A percentile compares a stretch with the other conserved stretches of the same genome.
Evolutionary conservation across 306 rosid species (phyloP).

Genomic region (Vigna angularis): DNA sequence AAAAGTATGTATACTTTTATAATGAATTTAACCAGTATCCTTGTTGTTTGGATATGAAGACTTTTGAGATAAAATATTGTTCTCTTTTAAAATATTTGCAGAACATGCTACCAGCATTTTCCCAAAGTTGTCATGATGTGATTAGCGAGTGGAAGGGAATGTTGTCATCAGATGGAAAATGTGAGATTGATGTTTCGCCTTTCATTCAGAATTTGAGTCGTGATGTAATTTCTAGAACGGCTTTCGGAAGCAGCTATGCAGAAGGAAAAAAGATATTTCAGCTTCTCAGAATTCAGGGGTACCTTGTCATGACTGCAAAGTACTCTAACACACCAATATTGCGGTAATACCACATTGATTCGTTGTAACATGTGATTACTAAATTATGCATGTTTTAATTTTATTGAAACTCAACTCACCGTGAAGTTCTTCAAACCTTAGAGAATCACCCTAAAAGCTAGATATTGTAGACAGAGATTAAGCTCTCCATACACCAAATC

Average conservation of each 20-base stretch:
- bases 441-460: too few species aligned
- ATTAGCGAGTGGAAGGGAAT: conserved; percentile 45
- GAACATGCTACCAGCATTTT: conserved; percentile 42
- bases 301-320: not conserved
- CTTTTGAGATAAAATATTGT: too few species aligned
- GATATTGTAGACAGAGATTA: too few species aligned
- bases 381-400: not conserved
- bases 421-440: not conserved
- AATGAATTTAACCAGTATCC: too few species aligned
- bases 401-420: not conserved
- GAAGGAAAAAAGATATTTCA: conserved; percentile 53
- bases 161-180: conserved; percentile 39
- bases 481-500: too few species aligned
- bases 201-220: conserved; percentile 26
- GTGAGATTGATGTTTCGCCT: conserved; percentile 52
- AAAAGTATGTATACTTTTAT: too few species aligned
- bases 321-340: conserved; percentile 32
- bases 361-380: too few species aligned
- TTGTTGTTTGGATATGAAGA: too few species aligned
- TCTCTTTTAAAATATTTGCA: not conserved
- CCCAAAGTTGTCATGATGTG: conserved; percentile 42
- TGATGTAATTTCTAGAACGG: conserved; percentile 52
- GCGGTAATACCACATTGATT: conserved; percentile 20
- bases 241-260: conserved; percentile 53
- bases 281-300: conserved; percentile 28